Evolutionary conservation across 371 early-diverging fungal species (phyloP), one percentile per base, ranked within the genome.

Genomic region (Mucor racemosus): DNA sequence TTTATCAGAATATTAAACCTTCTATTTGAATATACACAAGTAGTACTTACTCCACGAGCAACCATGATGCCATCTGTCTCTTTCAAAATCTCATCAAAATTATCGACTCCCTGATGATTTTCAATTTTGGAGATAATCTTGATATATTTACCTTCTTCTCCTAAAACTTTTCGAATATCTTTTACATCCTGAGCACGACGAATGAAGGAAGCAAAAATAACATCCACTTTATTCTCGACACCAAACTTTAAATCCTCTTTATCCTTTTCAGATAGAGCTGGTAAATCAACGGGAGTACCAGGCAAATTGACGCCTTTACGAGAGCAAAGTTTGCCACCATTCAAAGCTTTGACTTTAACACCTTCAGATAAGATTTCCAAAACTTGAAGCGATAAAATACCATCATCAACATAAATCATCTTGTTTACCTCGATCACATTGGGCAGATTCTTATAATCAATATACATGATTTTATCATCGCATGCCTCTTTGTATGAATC

Each of bases 61-160:
- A 99, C 92, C 99, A 99, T 99, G 64, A 99, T 88, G 62, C 98
- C 99, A 84, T 99, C 99, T 13, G 98, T 91, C 56, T 88, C 96
- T 33, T 73, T 79, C 36, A 98, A 79, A 69, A 99, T 99, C 69
- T 95, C 98, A 73, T 97, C 95, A 88, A 99, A 94, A 86, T 99
- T 99, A 69, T 90, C 84, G 21, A 99, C 90, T 42, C 97, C 99
- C 82, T 96, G 93, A 71, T 94, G 90, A 68, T 92, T 95, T 84
- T 99, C 99, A 71, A 97, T 96, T 86, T 97, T 97, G 72, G 92
- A 86, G 53, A 97, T 95, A 71, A 96, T 95, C 85, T 94, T 94
- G 88, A 98, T 96, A 67, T 87, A 66, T 65, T 83, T 83, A 56
- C 95, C 94, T 50, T 86, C 85, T 40, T 89, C 89, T 17, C 92